Evolutionary conservation across 192 early-diverging fungal species (phyloP), one percentile per base, ranked within the genome.

Genomic region (Coemansia sp.): DNA sequence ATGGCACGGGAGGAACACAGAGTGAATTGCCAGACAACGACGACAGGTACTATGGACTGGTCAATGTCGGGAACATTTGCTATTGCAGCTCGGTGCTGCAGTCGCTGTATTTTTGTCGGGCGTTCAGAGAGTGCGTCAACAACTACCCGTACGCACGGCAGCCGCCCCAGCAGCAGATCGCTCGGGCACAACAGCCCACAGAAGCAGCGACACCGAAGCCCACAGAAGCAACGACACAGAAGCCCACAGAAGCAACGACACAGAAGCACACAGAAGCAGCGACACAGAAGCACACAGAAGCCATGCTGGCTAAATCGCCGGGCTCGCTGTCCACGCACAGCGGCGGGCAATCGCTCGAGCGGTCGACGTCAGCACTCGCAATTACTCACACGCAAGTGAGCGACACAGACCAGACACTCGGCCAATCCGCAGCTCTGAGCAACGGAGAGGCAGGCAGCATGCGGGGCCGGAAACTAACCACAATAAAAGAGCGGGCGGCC

Each of bases 71-170:
- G 23, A 78, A 77, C 51, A 76, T 60, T 15, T 76, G 95, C 72
- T 98, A 98, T 70, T 90, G 91, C 66, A 99, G 96, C 79, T 97
- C 94, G 5, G 90, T 99, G 10, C 76, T 99, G 2, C 95, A 99
- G 83, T 92, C 94, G 15, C 84, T 99, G 57, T 99, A 98, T 78
- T 95, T 91, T 69, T 95, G 95, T 74, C 85, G 86, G 50, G 91
- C 95, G 0, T 99, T 99, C 67, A 90, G 97, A 58, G 91, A 97
- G 73, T 94, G 92, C 66, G 89, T 97, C 17, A 79, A 88, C 70
- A 84, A 83, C 63, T 96, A 90, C 66, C 88, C 87, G 11, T 86
- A 86, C 43, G 85, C 87, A 19, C 61, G 60, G 47, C 65, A 57
- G 24, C 56, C 53, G 49, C 72, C 77, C 4, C 47, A 35, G 7